A percentile compares a stretch with the other conserved stretches of the same genome.
Conservation (phyloP, 352 stramenopile species). For the Phytophthora pluvialis region DNA sequence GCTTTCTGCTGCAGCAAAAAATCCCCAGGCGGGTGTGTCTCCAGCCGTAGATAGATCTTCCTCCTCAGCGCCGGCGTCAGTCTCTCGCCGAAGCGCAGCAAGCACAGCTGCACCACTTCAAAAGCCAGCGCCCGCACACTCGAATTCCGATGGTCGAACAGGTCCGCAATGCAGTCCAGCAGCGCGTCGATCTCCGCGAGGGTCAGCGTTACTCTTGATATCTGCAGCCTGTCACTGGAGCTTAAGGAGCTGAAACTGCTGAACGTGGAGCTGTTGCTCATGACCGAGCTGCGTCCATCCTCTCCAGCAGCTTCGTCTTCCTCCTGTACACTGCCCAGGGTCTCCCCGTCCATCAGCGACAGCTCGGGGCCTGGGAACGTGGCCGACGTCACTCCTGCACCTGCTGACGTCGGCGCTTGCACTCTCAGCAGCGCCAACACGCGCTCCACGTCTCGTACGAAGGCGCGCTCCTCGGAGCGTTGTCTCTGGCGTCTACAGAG, state of each 20-base stretch:
- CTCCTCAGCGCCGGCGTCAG: conserved; percentile 49
- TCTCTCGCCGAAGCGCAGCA: conserved; percentile 62
- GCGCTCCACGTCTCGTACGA: conserved; percentile 73
- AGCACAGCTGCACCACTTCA: conserved; percentile 73
- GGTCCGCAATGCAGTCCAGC: conserved; percentile 67
- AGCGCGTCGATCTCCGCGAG: conserved; percentile 62
- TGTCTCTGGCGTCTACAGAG: conserved; percentile 71
- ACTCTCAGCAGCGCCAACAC: conserved; percentile 49
- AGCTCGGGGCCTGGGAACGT: conserved; percentile 35
- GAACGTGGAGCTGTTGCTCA: conserved; percentile 24
- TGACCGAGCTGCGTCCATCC: conserved; percentile 6
- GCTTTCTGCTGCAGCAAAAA: conserved; percentile 70
- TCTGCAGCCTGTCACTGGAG: conserved; percentile 17
- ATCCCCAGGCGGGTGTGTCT: conserved; percentile 55
- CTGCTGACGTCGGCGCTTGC: conserved; percentile 20
- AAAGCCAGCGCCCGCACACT: conserved; percentile 77
- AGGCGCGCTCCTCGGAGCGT: conserved; percentile 65
- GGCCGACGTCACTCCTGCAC: conserved; percentile 24
- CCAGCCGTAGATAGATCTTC: conserved; percentile 66
- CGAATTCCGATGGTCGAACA: conserved; percentile 76
- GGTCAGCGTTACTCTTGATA: conserved; percentile 25
- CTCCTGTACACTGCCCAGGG: conserved; percentile 37
- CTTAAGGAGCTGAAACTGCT: conserved; percentile 24
- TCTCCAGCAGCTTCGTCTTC: conserved; percentile 22
- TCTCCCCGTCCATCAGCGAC: conserved; percentile 15